phyloP scores from a whole-genome alignment of 495 filamentous ascomycete genomes.

The Chaetomium cochliodes region DNA sequence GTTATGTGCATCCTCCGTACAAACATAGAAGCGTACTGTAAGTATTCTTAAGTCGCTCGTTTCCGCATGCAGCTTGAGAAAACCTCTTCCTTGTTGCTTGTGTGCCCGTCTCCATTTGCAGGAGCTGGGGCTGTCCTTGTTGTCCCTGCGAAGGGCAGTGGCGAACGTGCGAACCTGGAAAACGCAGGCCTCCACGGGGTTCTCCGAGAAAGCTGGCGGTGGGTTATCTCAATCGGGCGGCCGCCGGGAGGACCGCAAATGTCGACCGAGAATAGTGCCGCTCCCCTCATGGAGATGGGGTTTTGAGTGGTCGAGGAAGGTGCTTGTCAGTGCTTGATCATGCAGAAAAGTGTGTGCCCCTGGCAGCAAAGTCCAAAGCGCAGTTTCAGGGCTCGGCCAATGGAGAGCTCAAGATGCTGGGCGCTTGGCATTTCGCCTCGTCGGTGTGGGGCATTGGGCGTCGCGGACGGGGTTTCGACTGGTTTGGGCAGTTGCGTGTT shows the following conservation, averaged over 20 bases:
- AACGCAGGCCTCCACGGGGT: neutral
- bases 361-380: neutral
- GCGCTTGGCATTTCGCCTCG: too few species aligned
- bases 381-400: slow-evolving; percentile 16
- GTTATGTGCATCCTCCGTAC: too few species aligned
- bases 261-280: neutral
- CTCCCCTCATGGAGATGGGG: neutral
- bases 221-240: neutral
- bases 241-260: neutral
- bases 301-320: slow-evolving; percentile 7
- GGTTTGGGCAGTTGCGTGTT: neutral
- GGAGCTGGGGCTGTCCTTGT: too few species aligned
- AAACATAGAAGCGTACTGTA: neutral
- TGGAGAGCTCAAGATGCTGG: neutral
- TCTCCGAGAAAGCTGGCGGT: neutral
- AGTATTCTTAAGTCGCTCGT: too few species aligned
- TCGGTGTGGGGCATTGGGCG: too few species aligned
- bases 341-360: neutral
- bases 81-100: neutral
- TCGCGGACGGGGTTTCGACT: neutral
- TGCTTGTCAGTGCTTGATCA: slow-evolving; percentile 4
- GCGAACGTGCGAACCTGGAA: neutral
- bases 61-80: neutral
- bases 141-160: neutral
- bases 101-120: too few species aligned